Conservation (phyloP, 192 early-diverging fungal genomes). For the Podila epigama region DNA sequence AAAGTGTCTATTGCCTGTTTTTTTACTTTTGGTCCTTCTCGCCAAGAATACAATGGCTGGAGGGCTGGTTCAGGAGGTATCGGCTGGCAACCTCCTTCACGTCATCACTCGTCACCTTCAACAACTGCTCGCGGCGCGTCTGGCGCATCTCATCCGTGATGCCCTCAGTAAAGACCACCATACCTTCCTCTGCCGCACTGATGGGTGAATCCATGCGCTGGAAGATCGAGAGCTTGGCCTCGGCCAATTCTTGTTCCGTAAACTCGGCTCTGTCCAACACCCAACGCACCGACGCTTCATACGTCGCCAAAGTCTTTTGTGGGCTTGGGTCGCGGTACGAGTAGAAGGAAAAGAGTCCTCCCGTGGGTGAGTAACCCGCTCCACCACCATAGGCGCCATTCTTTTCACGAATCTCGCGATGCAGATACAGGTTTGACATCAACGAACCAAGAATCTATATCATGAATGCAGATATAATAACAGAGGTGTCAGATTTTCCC, state of each 20-base stretch:
- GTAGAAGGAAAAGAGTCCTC: conserved; percentile 86
- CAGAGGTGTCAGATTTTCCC: too few relatives aligned
- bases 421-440: conserved; percentile 87
- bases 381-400: conserved; percentile 98
- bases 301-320: conserved; percentile 77
- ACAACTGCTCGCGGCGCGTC: conserved; percentile 79
- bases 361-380: conserved; percentile 70
- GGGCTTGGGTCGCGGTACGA: conserved; percentile 94
- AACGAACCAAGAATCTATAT: conserved; percentile 75
- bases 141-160: conserved; percentile 89
- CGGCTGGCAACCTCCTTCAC: conserved; percentile 74
- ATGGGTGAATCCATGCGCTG: conserved; percentile 84
- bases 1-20: background rate
- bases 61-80: conserved; percentile 59
- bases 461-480: background rate
- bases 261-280: conserved; percentile 56
- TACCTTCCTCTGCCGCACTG: conserved; percentile 85
- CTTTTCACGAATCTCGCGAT: conserved; percentile 96
- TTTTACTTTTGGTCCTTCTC: conserved; percentile 20
- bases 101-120: conserved; percentile 71
- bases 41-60: conserved; percentile 43
- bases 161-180: conserved; percentile 77
- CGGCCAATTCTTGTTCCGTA: conserved; percentile 74
- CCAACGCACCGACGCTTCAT: conserved; percentile 72
- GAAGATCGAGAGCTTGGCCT: conserved; percentile 93